Evolutionary conservation across 164 flowering plant genomes (phyloP), one percentile per base, ranked within the genome.

Genomic region (Tetracentron sinense): DNA sequence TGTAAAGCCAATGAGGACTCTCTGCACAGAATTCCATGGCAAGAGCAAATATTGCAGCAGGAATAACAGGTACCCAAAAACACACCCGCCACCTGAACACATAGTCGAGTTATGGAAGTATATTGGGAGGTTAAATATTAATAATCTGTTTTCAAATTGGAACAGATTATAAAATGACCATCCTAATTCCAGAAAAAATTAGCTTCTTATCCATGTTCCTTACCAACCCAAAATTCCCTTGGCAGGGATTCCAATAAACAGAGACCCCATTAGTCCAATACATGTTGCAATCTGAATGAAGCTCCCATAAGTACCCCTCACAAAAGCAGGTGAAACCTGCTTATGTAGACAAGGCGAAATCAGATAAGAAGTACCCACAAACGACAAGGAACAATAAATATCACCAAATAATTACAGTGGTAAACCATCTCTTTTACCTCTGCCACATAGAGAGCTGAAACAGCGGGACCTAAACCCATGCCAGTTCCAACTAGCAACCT

Each of bases 251-350:
- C 99, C 99, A 33, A 92, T 75, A n/a, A 92, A 68, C 1, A 95
- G 76, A 66, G 99, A 73, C 4, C 62, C 84, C 81, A 85, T 72
- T 52, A 95, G 81, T 62, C 99, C 99, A 64, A 95, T 83, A 71
- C 99, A 92, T 19, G 97, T 90, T 54, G 97, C 96, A 61, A 95
- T 88, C 72, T 95, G 99, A 70, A 87, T 86, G 69, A 90, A 88
- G 77, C 96, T 85, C 57, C 99, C 99, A 73, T 86, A 92, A 42
- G 99, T 95, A 61, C 97, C 99, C 75, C 99, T 84, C 65, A 95
- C 92, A 77, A 58, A 83, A 54, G 99, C 73, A 64, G 99, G 80
- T 49, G 80, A 77, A 58, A 77, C 77, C 76, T 76, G 68, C 48
- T 51, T 29, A 35, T 28, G 23, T 31, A 42, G 20, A 26, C 42